phyloP scores from a whole-genome alignment of 768 basidiomycete genomes.

The Tricholoma sp. region DNA sequence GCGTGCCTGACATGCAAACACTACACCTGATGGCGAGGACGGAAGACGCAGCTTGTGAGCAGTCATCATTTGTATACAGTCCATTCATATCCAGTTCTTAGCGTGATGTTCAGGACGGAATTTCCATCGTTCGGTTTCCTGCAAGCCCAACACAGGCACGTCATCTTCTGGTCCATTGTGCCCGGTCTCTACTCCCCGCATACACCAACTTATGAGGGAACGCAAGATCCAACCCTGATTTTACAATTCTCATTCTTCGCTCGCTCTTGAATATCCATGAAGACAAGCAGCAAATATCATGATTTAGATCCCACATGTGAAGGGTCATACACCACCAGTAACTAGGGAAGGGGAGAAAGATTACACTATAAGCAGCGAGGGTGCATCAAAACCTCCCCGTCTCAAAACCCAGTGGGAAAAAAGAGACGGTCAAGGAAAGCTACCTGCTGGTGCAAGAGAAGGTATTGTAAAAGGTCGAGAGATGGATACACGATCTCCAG shows the following conservation, averaged over 20 bases:
- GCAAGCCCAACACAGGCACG: no score
- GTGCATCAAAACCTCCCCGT: constrained; percentile 1
- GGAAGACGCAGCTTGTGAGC: neutral
- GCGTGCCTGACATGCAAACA: constrained; percentile 70
- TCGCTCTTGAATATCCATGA: neutral
- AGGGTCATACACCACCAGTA: neutral
- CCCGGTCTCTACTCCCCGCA: no score
- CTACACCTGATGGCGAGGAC: constrained; percentile 24
- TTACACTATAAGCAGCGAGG: neutral
- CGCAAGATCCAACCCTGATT: neutral
- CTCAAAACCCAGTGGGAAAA: constrained; percentile 1
- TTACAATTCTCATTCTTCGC: neutral
- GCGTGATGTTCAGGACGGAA: no score
- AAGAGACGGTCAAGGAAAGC: neutral
- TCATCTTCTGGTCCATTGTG: no score
- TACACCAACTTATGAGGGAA: no score
- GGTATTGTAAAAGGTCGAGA: neutral
- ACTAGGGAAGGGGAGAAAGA: neutral
- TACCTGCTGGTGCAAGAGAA: neutral
- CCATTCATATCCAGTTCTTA: neutral
- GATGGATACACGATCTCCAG: neutral
- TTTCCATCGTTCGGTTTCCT: no score
- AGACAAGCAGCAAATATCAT: neutral
- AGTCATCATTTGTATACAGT: neutral
- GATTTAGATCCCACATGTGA: neutral